Percentiles rank a stretch among this genome's conserved stretches.
These are phyloP conservation scores for Coniella vitis DNA, from an alignment of 2,329 filamentous ascomycete genomes.

Conservation along the genomic window DNA sequence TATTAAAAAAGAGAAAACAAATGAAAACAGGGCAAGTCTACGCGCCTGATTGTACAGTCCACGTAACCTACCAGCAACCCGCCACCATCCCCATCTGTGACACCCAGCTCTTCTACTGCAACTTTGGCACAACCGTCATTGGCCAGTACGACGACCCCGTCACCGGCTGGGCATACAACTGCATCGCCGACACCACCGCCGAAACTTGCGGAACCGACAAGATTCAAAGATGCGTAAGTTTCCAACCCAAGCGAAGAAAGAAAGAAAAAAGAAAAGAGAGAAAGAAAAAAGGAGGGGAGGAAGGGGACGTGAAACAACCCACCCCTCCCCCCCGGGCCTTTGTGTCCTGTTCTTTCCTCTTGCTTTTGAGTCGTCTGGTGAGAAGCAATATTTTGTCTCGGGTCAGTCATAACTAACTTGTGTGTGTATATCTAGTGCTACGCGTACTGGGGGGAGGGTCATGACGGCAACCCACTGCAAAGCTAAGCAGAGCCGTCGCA, in stretches of 20 bases:
- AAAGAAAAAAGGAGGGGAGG: background rate
- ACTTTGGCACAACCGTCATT: conserved; percentile 1
- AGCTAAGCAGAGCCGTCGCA: background rate
- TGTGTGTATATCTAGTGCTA: background rate
- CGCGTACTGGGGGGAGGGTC: background rate
- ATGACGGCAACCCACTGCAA: background rate
- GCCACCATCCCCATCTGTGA: conserved; percentile 1
- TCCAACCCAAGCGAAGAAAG: background rate
- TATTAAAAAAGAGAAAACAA: background rate
- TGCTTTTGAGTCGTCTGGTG: background rate
- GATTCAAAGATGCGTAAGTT: conserved; percentile 1
- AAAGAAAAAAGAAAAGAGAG: background rate
- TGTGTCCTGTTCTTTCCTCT: background rate
- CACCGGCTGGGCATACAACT: conserved; percentile 3
- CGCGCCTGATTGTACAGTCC: background rate
- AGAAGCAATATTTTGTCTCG: no score
- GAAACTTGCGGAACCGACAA: conserved; percentile 1
- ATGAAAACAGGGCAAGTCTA: background rate
- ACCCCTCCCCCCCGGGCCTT: no score
- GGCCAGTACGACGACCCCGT: conserved; percentile 3
- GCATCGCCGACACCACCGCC: background rate
- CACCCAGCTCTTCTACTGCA: conserved; percentile 1
- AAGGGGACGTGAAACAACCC: background rate
- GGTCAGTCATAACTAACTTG: no score
- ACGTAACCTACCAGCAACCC: background rate